Evolutionary conservation across 352 stramenopile species (phyloP), one percentile per base, ranked within the genome.

Genomic region (Globisporangium viniferum): DNA sequence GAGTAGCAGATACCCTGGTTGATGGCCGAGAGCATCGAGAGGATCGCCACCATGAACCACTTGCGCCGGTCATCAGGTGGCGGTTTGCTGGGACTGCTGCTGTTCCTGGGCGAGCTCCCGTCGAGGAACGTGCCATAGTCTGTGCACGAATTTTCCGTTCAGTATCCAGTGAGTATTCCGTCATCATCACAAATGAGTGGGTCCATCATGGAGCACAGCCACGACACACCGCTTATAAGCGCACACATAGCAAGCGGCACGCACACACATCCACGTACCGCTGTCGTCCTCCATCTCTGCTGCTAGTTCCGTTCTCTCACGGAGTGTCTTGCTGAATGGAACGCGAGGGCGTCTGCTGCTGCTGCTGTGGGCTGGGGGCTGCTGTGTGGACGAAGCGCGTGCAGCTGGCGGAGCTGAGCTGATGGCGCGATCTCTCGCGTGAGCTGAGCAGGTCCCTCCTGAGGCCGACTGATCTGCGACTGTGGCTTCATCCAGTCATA

Each of bases 1-100:
- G 85, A 90, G 72, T 90, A 91, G 70, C 85, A 93, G 59, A 93
- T 86, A 27, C 77, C 82, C 59, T 91, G 85, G 63, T 93, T 93
- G 22, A 91, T 62, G 22, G 73, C 82, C 29, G 81, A 86, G 18
- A 93, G 79, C 33, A 82, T 41, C 1, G 82, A 91, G 24, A 93
- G 67, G 44, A 93, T 74, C n/a, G 69, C 65, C 41, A 93, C 62
- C 85, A 93, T 92, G 59, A 88, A 66, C 83, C 83, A 91, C 67
- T 89, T 91, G 46, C 69, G 73, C 5, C 64, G 58, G 48, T 20
- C n/a, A 20, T 46, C 6, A 3, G 33, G 7, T 1, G 2, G 18
- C 53, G 31, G 18, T 3, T 18, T n/a, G 60, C 24, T 24, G 24
- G 24, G 24, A 24, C 15, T 5, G 44, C 46, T 53, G 46, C 12